Evolutionary conservation across 331 rosid genomes (phyloP).

Genomic region (Malus hybrid): DNA sequence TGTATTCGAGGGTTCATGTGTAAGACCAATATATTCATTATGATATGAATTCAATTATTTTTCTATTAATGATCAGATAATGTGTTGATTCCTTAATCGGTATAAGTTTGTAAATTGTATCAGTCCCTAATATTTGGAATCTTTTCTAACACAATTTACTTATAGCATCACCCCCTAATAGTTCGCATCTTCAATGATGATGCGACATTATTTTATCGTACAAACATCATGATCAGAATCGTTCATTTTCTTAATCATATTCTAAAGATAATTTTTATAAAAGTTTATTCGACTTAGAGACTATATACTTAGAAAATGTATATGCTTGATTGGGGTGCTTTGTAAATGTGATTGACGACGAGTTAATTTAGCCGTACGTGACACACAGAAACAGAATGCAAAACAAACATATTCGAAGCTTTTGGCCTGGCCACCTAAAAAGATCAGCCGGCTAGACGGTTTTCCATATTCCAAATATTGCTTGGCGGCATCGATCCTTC

Average conservation of each 20-base stretch:
- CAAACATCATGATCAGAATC: too few relatives aligned
- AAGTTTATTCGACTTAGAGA: conserved; percentile 16
- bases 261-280: not conserved
- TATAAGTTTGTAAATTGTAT: not conserved
- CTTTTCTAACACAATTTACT: not conserved
- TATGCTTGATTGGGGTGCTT: too few relatives aligned
- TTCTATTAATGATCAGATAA: not conserved
- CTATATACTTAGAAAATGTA: not conserved
- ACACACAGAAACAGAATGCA: not conserved
- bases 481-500: not conserved
- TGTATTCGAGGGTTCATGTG: not conserved
- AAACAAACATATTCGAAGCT: not conserved
- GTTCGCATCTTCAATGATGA: not conserved
- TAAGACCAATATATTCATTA: not conserved
- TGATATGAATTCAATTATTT: not conserved
- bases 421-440: not conserved
- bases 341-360: not conserved
- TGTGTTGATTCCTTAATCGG: not conserved
- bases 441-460: not conserved
- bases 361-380: not conserved
- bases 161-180: not conserved
- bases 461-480: not conserved
- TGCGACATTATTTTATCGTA: not conserved
- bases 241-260: too few relatives aligned
- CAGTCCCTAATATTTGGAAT: not conserved